phyloP scores from a whole-genome alignment of 768 basidiomycete species.

The Gautieria morchelliformis region DNA sequence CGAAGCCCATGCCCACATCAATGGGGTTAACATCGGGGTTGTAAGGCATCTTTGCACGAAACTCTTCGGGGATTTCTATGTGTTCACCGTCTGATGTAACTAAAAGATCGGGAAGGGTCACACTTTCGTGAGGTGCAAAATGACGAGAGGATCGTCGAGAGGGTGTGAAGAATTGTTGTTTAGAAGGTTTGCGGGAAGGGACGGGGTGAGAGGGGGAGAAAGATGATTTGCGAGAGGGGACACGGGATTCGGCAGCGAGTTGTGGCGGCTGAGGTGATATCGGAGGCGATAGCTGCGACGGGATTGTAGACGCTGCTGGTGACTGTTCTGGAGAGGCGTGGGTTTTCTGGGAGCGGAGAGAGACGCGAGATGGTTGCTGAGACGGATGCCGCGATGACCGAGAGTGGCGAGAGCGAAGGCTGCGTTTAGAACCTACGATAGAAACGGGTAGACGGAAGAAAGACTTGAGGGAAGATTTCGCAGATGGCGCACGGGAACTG shows the following conservation, averaged over 20 bases:
- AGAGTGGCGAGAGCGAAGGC: background rate
- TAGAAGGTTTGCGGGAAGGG: conserved; percentile 6
- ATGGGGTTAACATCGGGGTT: background rate
- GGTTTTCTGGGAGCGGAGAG: background rate
- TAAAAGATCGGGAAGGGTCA: background rate
- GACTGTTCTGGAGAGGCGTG: background rate
- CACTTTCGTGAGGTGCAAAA: conserved; percentile 5
- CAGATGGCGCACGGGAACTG: background rate
- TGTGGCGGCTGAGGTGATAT: background rate
- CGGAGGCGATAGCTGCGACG: background rate
- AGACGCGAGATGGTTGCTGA: background rate
- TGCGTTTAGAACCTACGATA: background rate
- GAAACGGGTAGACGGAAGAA: background rate
- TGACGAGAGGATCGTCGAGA: conserved; percentile 4
- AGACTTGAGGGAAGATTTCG: background rate
- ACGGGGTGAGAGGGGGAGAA: background rate
- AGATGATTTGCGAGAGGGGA: conserved; percentile 5
- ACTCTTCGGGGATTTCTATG: conserved; percentile 1
- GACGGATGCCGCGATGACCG: background rate
- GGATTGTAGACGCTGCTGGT: background rate
- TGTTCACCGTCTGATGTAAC: background rate
- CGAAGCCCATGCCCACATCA: background rate
- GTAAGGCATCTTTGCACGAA: conserved; percentile 5
- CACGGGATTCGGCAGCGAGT: background rate
- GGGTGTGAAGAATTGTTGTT: conserved; percentile 4